A percentile compares a stretch with the other conserved stretches of the same genome.
Conservation (phyloP, 768 basidiomycete genomes). For the Calvatia gigantea region DNA sequence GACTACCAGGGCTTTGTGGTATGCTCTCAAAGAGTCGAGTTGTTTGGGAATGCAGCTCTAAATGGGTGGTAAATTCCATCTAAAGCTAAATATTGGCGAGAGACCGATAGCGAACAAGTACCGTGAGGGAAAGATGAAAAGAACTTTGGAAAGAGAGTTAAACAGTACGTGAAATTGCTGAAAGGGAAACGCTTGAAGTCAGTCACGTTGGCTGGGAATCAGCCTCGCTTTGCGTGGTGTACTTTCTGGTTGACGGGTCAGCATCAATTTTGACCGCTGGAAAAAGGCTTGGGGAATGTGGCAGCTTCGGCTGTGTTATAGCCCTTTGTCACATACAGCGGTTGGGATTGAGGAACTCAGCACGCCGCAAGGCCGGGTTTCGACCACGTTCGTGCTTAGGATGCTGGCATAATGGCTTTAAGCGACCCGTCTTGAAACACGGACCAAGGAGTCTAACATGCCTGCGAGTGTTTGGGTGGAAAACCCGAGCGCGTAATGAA, state of each 20-base stretch:
- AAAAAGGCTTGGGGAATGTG: slow-evolving; percentile 60
- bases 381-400: slow-evolving; percentile 58
- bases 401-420: slow-evolving; percentile 78
- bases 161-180: slow-evolving; percentile 81
- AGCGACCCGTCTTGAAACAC: slow-evolving; percentile 82
- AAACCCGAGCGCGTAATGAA: slow-evolving; percentile 70
- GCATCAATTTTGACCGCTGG: slow-evolving; percentile 61
- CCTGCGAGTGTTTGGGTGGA: slow-evolving; percentile 75
- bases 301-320: slow-evolving; percentile 69
- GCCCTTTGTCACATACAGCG: slow-evolving; percentile 49
- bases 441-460: slow-evolving; percentile 87
- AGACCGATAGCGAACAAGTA: slow-evolving; percentile 85
- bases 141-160: slow-evolving; percentile 79
- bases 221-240: slow-evolving; percentile 51
- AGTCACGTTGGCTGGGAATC: slow-evolving; percentile 55
- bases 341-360: slow-evolving; percentile 63
- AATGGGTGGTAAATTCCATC: slow-evolving; percentile 82
- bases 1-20: slow-evolving; percentile 64
- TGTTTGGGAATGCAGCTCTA: slow-evolving; percentile 86
- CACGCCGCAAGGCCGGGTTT: slow-evolving; percentile 52
- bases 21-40: slow-evolving; percentile 77
- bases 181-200: slow-evolving; percentile 76
- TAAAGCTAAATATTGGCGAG: slow-evolving; percentile 82
- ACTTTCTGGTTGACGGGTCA: slow-evolving; percentile 59
- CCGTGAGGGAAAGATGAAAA: slow-evolving; percentile 83